Base-by-base conservation (phyloP, 2,329 filamentous ascomycete species). In the Dothistroma septosporum region DNA sequence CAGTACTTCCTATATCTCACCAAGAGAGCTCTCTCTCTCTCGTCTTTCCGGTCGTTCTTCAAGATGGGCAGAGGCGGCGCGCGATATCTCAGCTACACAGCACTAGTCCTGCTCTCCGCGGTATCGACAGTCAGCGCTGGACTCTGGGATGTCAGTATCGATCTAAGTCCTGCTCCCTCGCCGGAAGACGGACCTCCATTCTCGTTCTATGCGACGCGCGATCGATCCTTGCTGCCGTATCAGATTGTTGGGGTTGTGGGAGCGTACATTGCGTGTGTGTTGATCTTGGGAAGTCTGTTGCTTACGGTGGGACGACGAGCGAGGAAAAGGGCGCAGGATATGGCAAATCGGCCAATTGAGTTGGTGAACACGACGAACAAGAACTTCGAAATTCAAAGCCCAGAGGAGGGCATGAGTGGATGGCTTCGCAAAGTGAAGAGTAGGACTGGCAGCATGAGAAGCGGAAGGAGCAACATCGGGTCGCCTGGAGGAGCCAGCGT, bases 211-310 rank as follows among this genome's bases (percentile, higher is more conserved):
- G 84, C 87, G 41, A 74, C 85, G 53, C 79, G 85, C 68, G 81
- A 92, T 73, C 78, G 78, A 64, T 76, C 82, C 19, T 85, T 88
- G 59, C 84, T 97, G 22, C 91, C 92, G 19, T 87, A 86, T 61
- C 88, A 97, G 75, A 87, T 97, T 68, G 88, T 89, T 65, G 91
- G 87, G 66, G 89, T 97, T 62, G 83, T 93, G 61, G 91, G 87
- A 63, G 87, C 90, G 61, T 97, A 97, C 84, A 82, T 92, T 61
- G 75, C 91, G 62, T 90, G 86, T 37, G 82, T 95, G 71, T 81
- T 91, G 70, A 76, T 94, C 69, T 85, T 94, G 69, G 87, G 90
- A 68, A 79, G 85, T 35, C 78, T 79, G 58, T 73, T 82, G n/a
- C 74, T 82, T 63, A 80, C 78, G 1, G 63, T 80, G 22, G 79